These are phyloP conservation scores for Ilyonectria robusta DNA, from an alignment of 2,329 filamentous ascomycete genomes.

Conservation along the genomic window DNA sequence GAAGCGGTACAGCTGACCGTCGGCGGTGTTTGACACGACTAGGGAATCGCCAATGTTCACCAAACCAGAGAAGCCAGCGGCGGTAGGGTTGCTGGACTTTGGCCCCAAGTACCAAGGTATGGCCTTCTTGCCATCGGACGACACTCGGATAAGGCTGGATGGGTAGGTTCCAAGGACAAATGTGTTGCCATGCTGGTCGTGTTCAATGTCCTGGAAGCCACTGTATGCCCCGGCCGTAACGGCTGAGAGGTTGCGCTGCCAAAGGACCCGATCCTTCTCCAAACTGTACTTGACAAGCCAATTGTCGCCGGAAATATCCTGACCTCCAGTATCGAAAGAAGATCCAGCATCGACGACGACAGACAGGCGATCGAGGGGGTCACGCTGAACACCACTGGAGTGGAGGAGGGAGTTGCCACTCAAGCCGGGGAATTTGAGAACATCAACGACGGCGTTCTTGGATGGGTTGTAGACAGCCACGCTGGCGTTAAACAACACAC, in stretches of 20 bases:
- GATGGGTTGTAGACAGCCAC: neutral
- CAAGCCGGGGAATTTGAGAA: slow-evolving; percentile 48
- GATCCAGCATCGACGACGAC: slow-evolving; percentile 54
- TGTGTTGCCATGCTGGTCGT: slow-evolving; percentile 53
- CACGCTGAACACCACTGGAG: slow-evolving; percentile 38
- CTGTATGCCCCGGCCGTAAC: slow-evolving; percentile 50
- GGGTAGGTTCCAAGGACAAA: slow-evolving; percentile 57
- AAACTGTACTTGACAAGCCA: slow-evolving; percentile 55
- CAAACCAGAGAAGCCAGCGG: neutral
- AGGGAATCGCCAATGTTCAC: slow-evolving; percentile 40
- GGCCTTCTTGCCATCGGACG: slow-evolving; percentile 46
- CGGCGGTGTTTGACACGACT: slow-evolving; percentile 49
- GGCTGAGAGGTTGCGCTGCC: slow-evolving; percentile 52
- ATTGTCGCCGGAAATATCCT: slow-evolving; percentile 55
- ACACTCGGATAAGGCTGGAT: slow-evolving; percentile 53
- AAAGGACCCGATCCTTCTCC: slow-evolving; percentile 43
- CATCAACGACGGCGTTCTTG: slow-evolving; percentile 40
- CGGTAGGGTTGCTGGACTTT: slow-evolving; percentile 43
- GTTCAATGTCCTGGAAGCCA: slow-evolving; percentile 58
- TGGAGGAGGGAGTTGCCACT: slow-evolving; percentile 53
- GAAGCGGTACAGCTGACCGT: slow-evolving; percentile 54
- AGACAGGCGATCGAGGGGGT: slow-evolving; percentile 50
- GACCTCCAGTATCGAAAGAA: slow-evolving; percentile 53
- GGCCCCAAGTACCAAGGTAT: slow-evolving; percentile 52
- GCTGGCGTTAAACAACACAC: neutral